Evolutionary conservation across 2,329 filamentous ascomycete genomes (phyloP).

Genomic region (Neopestalotiopsis clavispora): DNA sequence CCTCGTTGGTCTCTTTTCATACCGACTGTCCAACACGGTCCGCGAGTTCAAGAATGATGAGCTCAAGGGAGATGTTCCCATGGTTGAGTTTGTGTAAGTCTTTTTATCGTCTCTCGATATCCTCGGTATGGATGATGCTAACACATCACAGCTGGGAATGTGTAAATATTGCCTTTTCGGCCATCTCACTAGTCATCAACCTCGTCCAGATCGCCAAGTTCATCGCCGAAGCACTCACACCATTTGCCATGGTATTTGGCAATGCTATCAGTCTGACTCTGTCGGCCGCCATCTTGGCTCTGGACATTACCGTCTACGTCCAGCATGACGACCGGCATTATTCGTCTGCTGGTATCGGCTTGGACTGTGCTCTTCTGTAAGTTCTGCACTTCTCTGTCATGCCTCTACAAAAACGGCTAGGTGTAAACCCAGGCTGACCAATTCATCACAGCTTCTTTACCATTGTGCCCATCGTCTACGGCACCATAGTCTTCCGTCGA

Average conservation of each 20-base stretch:
- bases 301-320: conserved; percentile 58
- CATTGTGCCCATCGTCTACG: conserved; percentile 50
- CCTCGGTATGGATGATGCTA: neutral
- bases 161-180: conserved; percentile 55
- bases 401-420: neutral
- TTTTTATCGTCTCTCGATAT: neutral
- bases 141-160: conserved; percentile 53
- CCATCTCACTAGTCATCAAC: conserved; percentile 51
- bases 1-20: conserved; percentile 58
- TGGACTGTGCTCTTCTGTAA: conserved; percentile 56
- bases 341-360: conserved; percentile 51
- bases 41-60: conserved; percentile 46
- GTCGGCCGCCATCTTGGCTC: conserved; percentile 49
- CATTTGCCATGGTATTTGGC: conserved; percentile 57
- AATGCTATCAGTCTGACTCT: conserved; percentile 56
- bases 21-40: conserved; percentile 54
- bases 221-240: conserved; percentile 56
- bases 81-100: conserved; percentile 57
- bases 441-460: conserved; percentile 43
- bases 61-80: conserved; percentile 43
- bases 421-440: neutral
- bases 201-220: conserved; percentile 52
- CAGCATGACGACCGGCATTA: conserved; percentile 50
- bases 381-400: conserved; percentile 24
- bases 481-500: conserved; percentile 51